phyloP scores from a whole-genome alignment of 495 filamentous ascomycete species.

The Pyronema domesticum region DNA sequence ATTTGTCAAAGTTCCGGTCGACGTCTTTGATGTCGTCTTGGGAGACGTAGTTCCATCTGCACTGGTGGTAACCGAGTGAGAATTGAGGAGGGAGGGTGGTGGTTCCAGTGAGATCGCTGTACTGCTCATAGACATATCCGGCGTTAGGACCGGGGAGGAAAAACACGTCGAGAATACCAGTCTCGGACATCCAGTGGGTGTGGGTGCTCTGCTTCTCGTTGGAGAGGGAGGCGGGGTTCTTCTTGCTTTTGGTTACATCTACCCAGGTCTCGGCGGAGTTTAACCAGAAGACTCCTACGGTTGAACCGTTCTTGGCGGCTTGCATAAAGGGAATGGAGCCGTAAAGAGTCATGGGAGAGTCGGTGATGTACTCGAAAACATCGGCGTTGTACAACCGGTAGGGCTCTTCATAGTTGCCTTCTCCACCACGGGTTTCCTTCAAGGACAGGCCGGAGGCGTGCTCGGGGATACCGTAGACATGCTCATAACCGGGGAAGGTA shows the following conservation, averaged over 20 bases:
- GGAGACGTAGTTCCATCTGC: constrained; percentile 95
- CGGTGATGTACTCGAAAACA: constrained; percentile 91
- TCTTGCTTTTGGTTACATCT: constrained; percentile 72
- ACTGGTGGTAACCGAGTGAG: constrained; percentile 85
- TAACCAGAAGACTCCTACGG: constrained; percentile 95
- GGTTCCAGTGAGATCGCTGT: constrained; percentile 85
- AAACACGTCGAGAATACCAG: constrained; percentile 77
- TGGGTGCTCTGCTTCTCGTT: constrained; percentile 54
- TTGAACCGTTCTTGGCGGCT: constrained; percentile 80
- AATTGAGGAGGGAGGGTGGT: constrained; percentile 82
- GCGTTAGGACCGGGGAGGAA: constrained; percentile 81
- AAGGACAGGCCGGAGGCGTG: constrained; percentile 77
- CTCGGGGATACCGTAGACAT: constrained; percentile 90
- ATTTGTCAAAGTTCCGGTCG: constrained; percentile 86
- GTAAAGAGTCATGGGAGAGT: constrained; percentile 98
- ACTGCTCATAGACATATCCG: constrained; percentile 58
- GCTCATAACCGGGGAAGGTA: constrained; percentile 72
- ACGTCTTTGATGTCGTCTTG: constrained; percentile 94
- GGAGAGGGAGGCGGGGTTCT: constrained; percentile 63
- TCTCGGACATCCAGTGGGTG: constrained; percentile 94
- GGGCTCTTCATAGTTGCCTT: constrained; percentile 72
- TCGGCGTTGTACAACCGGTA: constrained; percentile 92
- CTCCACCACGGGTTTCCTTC: constrained; percentile 73
- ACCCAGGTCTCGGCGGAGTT: constrained; percentile 97
- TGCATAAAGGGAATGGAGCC: constrained; percentile 94